phyloP scores from a whole-genome alignment of 257 asterid genomes.

The Penstemon eatonii region DNA sequence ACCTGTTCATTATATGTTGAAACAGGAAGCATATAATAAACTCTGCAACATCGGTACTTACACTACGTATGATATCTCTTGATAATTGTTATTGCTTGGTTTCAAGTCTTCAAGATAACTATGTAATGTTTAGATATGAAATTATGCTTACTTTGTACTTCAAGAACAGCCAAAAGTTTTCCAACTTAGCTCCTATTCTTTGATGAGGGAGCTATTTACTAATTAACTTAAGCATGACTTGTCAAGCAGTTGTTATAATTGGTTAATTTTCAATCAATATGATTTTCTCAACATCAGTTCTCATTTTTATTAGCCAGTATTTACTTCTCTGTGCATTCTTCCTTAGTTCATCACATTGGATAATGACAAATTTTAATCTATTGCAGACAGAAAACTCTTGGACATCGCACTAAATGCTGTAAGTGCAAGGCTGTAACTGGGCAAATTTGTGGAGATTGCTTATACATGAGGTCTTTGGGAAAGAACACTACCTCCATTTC shows the following conservation, averaged over 20 bases:
- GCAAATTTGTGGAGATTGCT: conserved; percentile 82
- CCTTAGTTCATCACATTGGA: not conserved
- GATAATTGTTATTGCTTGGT: no score
- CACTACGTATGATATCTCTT: no score
- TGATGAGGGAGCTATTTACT: not conserved
- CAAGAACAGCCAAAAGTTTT: not conserved
- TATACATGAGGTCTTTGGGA: conserved; percentile 56
- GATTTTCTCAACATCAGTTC: not conserved
- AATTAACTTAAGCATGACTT: not conserved
- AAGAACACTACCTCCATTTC: not conserved
- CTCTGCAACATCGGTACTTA: not conserved
- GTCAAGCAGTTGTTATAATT: not conserved
- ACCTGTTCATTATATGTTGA: conserved; percentile 1
- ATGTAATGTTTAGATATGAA: not conserved
- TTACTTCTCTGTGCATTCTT: not conserved
- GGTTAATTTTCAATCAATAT: not conserved
- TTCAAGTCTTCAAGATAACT: not conserved
- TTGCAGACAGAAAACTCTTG: conserved; percentile 63
- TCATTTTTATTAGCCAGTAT: not conserved
- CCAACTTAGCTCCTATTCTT: not conserved
- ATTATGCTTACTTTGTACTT: not conserved
- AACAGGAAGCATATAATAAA: not conserved
- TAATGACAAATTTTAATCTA: not conserved
- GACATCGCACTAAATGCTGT: conserved; percentile 58
- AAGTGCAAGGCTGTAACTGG: conserved; percentile 50